phyloP scores from a whole-genome alignment of 495 filamentous ascomycete species.

The Aspergillus bridgeri region DNA sequence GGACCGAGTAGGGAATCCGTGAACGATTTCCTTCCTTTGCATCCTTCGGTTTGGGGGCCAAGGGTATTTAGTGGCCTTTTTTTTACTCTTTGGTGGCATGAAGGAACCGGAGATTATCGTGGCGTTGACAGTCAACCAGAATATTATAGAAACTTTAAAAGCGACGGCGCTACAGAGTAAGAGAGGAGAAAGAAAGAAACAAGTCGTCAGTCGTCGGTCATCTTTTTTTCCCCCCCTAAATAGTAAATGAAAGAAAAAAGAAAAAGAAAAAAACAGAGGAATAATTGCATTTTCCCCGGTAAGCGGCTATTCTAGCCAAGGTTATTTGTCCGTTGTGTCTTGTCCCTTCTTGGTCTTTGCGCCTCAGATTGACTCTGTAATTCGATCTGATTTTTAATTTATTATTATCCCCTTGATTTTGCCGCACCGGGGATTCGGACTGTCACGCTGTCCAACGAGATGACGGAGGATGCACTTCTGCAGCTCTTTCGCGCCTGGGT shows the following conservation, averaged over 20 bases:
- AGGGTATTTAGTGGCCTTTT: constrained; percentile 18
- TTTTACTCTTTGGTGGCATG: no score
- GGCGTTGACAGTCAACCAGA: constrained; percentile 19
- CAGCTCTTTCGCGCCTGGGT: not conserved
- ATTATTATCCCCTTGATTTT: not conserved
- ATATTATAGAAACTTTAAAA: not conserved
- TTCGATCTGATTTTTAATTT: not conserved
- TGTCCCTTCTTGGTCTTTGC: not conserved
- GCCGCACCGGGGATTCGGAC: not conserved
- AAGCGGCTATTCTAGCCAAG: constrained; percentile 6
- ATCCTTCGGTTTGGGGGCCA: constrained; percentile 21
- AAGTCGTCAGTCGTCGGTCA: no score
- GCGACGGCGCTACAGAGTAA: constrained; percentile 3
- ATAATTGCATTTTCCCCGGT: not conserved
- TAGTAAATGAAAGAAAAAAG: no score
- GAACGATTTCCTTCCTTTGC: constrained; percentile 18
- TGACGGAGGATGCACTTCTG: not conserved
- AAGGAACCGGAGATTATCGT: constrained; percentile 28
- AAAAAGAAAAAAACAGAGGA: no score
- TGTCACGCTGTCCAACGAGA: not conserved
- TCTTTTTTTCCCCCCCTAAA: no score
- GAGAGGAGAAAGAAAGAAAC: not conserved
- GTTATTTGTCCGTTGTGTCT: constrained; percentile 6
- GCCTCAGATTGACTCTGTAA: not conserved
- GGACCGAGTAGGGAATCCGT: constrained; percentile 19